Evolutionary conservation across 176 grass and related monocot genomes (phyloP).

Genomic region (Juncus effusus): DNA sequence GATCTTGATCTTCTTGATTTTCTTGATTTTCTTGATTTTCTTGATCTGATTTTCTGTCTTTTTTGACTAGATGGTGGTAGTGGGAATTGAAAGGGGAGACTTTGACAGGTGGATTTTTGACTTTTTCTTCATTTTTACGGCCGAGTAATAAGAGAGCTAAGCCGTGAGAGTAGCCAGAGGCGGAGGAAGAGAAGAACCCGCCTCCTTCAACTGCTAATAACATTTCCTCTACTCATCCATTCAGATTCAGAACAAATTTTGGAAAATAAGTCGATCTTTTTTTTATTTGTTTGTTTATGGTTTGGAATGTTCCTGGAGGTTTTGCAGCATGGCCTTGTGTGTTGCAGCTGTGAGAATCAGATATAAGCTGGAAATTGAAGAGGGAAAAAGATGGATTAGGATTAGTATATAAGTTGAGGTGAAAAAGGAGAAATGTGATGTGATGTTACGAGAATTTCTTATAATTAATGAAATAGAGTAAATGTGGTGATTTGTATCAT

Average conservation of each 20-base stretch:
- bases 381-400: neutral
- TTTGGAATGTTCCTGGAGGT: neutral
- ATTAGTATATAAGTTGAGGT: neutral
- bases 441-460: too few relatives aligned
- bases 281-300: too few relatives aligned
- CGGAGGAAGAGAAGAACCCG: slow-evolving; percentile 94
- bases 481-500: too few relatives aligned
- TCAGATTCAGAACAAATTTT: slow-evolving; percentile 42
- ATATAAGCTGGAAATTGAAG: slow-evolving; percentile 1
- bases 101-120: slow-evolving; percentile 35
- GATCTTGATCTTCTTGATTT: slow-evolving; percentile 24
- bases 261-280: too few relatives aligned
- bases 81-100: slow-evolving; percentile 71
- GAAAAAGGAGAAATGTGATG: too few relatives aligned
- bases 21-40: slow-evolving; percentile 17
- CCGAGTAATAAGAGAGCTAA: slow-evolving; percentile 88
- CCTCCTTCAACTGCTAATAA: slow-evolving; percentile 98
- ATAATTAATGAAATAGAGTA: too few relatives aligned
- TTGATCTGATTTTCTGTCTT: slow-evolving; percentile 6
- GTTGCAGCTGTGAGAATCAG: neutral
- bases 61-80: slow-evolving; percentile 69
- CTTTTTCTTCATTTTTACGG: slow-evolving; percentile 64
- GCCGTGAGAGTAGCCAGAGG: slow-evolving; percentile 91
- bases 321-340: neutral
- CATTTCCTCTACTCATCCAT: slow-evolving; percentile 84